Evolutionary conservation across 1,139 yeast genomes (phyloP), one percentile per base, ranked within the genome.

Genomic region (Taiozyma sp.): DNA sequence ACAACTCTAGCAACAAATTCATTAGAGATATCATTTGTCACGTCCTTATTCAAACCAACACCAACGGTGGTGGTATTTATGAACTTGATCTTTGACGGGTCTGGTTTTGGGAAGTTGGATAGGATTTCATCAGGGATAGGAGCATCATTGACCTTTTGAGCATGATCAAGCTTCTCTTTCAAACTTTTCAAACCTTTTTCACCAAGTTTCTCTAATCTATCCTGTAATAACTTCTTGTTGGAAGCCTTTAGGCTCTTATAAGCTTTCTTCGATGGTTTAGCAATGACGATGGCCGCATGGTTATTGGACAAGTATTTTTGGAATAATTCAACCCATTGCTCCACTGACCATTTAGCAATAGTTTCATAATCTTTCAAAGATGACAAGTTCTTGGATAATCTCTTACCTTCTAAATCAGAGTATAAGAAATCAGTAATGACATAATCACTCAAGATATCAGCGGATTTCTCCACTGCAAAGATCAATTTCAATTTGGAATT

Each of bases 391-490:
- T 69, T 67, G 19, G 71, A 67, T 54, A 93, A 70, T 50, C 82
- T 83, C 16, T 78, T 67, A 1, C 88, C 89, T 50, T 80, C 79
- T 3, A 66, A 65, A 32, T 79, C 71, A 46, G 97, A 97, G 62
- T 93, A 95, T 14, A 90, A 66, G 64, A 89, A 91, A 61, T 88
- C 95, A 40, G 77, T 74, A 47, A 90, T 86, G 8, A 93, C 89
- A 52, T 82, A 74, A 48, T 80, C 79, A 1, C 89, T 77, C 53
- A 91, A 73, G 4, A 75, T 71, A 30, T 77, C 75, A 5, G 93
- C 77, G 39, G 80, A 77, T 54, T 79, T 81, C 65, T 93, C 98
- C 43, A 86, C 77, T 30, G 75, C 74, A 46, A 82, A 77, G 40
- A 88, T 71, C 58, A 77, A 80, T 61, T 82, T 81, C 70, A 85